Evolutionary conservation across 306 rosid genomes (phyloP).

Genomic region (Cicer chorassanicum): DNA sequence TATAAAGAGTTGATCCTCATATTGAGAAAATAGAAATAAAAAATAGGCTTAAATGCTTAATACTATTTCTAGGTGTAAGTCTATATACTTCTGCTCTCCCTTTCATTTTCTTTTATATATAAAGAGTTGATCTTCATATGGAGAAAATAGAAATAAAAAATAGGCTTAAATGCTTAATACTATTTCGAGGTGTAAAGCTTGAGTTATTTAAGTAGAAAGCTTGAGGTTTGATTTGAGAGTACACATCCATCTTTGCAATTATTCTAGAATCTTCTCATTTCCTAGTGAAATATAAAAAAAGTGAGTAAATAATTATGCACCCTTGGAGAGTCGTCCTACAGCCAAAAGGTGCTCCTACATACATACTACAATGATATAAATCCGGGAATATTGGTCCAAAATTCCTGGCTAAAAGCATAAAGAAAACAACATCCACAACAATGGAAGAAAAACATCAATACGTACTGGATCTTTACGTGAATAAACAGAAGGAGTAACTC

Average conservation of each 20-base stretch:
- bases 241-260: constrained; percentile 16
- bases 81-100: constrained; percentile 7
- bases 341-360: constrained; percentile 31
- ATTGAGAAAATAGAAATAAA: background rate
- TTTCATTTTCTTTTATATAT: background rate
- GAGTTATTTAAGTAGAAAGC: background rate
- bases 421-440: constrained; percentile 7
- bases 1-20: background rate
- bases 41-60: constrained; percentile 9
- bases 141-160: background rate
- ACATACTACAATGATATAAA: constrained; percentile 15
- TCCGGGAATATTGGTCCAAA: background rate
- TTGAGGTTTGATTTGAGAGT: background rate
- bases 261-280: constrained; percentile 16
- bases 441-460: constrained; percentile 41
- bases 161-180: constrained; percentile 7
- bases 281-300: background rate
- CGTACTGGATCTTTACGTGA: constrained; percentile 96
- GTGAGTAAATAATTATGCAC: background rate
- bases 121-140: background rate
- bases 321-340: background rate
- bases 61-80: background rate
- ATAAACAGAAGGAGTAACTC: constrained; percentile 90
- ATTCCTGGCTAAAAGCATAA: constrained; percentile 28
- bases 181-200: background rate